Evolutionary conservation across 148 eudicot genomes (phyloP).

Genomic region (Camellia sinensis): DNA sequence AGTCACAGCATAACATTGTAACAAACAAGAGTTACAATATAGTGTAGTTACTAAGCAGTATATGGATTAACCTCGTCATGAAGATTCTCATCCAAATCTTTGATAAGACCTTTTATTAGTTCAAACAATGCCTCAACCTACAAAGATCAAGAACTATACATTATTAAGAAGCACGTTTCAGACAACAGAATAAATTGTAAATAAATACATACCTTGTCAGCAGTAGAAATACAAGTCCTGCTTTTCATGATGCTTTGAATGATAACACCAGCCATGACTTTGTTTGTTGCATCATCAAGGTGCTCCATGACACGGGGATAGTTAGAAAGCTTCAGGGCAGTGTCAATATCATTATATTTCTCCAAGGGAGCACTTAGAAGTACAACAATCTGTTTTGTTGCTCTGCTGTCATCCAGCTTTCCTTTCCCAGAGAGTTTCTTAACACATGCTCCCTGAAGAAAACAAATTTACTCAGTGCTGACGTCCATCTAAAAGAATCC

Average conservation of each 20-base stretch:
- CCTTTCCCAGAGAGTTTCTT: constrained; percentile 70
- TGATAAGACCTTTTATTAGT: constrained; percentile 78
- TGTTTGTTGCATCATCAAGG: constrained; percentile 75
- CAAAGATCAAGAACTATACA: constrained; percentile 22
- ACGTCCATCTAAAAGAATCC: constrained; percentile 7
- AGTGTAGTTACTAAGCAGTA: neutral
- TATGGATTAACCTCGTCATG: constrained; percentile 64
- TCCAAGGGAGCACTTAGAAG: constrained; percentile 96
- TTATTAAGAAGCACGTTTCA: constrained; percentile 14
- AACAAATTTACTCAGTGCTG: neutral
- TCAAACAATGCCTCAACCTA: constrained; percentile 95
- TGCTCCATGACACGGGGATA: constrained; percentile 83
- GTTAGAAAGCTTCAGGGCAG: constrained; percentile 88
- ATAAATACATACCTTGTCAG: constrained; percentile 66
- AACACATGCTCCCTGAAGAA: constrained; percentile 87
- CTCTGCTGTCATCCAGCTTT: constrained; percentile 69
- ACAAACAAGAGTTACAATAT: neutral
- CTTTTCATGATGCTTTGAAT: constrained; percentile 80
- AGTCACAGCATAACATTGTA: constrained; percentile 4
- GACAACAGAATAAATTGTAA: constrained; percentile 5
- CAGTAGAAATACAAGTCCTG: constrained; percentile 66
- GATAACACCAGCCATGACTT: constrained; percentile 86
- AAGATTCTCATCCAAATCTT: constrained; percentile 58
- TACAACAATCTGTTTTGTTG: constrained; percentile 86
- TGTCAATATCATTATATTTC: constrained; percentile 85